These are phyloP conservation scores for Thielaviopsis musarum DNA, from an alignment of 2,329 filamentous ascomycete genomes.

Conservation along the genomic window DNA sequence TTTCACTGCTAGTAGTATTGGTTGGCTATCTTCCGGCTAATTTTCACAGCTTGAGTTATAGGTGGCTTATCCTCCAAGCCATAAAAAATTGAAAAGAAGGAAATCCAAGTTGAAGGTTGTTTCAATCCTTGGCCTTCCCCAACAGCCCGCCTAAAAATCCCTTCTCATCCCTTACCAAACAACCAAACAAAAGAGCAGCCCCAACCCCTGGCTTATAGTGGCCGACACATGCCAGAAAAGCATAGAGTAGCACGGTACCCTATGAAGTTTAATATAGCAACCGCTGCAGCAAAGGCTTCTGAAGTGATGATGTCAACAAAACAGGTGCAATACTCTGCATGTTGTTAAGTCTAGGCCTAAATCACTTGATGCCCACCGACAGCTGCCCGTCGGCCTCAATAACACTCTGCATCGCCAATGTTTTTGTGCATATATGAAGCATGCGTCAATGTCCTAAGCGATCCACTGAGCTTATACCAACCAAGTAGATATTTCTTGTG, in stretches of 20 bases:
- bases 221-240: not conserved
- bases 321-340: not conserved
- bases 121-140: constrained; percentile 7
- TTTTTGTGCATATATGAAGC: not conserved
- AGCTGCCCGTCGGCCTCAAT: not conserved
- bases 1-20: not conserved
- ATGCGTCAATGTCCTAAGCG: not conserved
- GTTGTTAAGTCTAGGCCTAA: not conserved
- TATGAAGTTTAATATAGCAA: not conserved
- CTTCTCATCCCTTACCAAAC: constrained; percentile 5
- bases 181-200: constrained; percentile 2
- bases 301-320: not conserved
- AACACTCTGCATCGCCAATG: not conserved
- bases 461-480: not conserved
- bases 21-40: not conserved
- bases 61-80: not conserved
- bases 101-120: not conserved
- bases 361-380: not conserved
- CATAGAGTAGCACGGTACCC: not conserved
- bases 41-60: not conserved
- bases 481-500: not conserved
- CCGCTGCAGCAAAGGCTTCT: not conserved
- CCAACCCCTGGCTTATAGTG: constrained; percentile 6
- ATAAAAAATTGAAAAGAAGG: not conserved
- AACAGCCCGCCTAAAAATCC: constrained; percentile 8